Conservation (phyloP, 2,329 filamentous ascomycete species). For the Aschersonia sp. region DNA sequence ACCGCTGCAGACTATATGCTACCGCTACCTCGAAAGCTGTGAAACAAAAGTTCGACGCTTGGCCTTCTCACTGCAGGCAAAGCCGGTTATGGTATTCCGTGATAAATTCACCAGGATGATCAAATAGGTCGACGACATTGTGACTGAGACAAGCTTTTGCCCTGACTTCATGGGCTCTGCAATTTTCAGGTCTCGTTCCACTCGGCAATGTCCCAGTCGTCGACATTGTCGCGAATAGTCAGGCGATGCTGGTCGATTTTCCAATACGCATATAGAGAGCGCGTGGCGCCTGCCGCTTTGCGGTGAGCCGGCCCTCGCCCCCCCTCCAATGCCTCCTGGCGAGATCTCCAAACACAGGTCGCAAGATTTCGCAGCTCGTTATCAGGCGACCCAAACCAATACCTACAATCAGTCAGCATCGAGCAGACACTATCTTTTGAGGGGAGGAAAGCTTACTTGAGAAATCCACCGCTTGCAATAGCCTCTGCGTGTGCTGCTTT, state of each 20-base stretch:
- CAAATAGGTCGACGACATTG: no score
- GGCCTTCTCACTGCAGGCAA: no score
- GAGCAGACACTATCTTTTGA: no score
- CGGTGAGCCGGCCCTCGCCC: slow-evolving; percentile 44
- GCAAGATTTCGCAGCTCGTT: slow-evolving; percentile 61
- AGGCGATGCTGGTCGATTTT: slow-evolving; percentile 57
- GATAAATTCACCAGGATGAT: no score
- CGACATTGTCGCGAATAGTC: slow-evolving; percentile 49
- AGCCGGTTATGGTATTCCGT: no score
- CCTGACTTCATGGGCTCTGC: no score
- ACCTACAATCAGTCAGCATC: slow-evolving; percentile 29
- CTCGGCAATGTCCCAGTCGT: slow-evolving; percentile 46
- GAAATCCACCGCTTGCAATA: slow-evolving; percentile 60
- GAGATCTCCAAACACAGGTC: slow-evolving; percentile 56
- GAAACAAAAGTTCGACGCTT: no score
- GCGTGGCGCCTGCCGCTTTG: slow-evolving; percentile 51
- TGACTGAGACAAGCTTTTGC: no score
- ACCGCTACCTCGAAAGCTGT: no score
- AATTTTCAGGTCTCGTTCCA: slow-evolving; percentile 24
- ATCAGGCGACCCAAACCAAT: slow-evolving; percentile 77
- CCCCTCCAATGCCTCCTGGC: slow-evolving; percentile 43
- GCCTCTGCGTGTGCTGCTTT: slow-evolving; percentile 70
- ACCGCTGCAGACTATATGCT: no score
- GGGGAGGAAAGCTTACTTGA: slow-evolving; percentile 43
- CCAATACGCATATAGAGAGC: slow-evolving; percentile 51